Evolutionary conservation across 176 grass and related monocot genomes (phyloP).

Genomic region (Carex pumila): DNA sequence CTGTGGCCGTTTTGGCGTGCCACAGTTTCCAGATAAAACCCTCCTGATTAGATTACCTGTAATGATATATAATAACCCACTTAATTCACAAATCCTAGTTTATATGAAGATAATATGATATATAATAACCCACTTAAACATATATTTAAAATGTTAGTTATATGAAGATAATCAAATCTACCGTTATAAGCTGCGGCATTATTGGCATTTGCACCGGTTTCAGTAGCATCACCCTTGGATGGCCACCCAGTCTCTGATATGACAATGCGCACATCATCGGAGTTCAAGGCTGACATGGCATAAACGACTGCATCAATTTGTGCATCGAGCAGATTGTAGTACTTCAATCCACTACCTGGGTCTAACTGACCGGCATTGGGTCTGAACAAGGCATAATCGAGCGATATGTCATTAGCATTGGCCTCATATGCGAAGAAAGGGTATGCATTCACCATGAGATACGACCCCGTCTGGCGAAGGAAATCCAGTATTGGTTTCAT

Average conservation of each 20-base stretch:
- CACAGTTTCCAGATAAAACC: slow-evolving; percentile 73
- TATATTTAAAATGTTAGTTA: background rate
- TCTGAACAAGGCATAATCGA: slow-evolving; percentile 93
- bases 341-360: slow-evolving; percentile 44
- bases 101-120: background rate
- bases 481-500: slow-evolving; percentile 84
- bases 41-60: slow-evolving; percentile 56
- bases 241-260: slow-evolving; percentile 95
- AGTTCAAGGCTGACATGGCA: slow-evolving; percentile 44
- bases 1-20: slow-evolving; percentile 64
- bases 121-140: background rate
- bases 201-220: slow-evolving; percentile 28
- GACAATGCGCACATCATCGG: slow-evolving; percentile 47
- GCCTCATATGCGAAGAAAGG: slow-evolving; percentile 87
- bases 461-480: slow-evolving; percentile 34
- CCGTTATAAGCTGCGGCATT: slow-evolving; percentile 88
- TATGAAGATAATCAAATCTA: background rate
- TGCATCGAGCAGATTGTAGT: slow-evolving; percentile 84
- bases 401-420: slow-evolving; percentile 56
- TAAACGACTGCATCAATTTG: slow-evolving; percentile 84
- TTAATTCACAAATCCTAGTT: background rate
- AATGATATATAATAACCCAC: background rate
- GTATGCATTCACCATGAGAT: slow-evolving; percentile 84
- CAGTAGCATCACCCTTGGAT: slow-evolving; percentile 66
- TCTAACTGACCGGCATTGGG: slow-evolving; percentile 71